These are phyloP conservation scores for carrot (Daucus carota) DNA, from an alignment of 129 eudicot species.

Conservation along the genomic window DH1_v3.0 NC_030386.2:35978001-35978500, in stretches of 20 bases:
- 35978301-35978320: not conserved
- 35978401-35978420: too few relatives aligned
- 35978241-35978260: not conserved
- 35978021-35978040: constrained; percentile 74
- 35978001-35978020: constrained; percentile 79
- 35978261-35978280: not conserved
- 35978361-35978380: not conserved
- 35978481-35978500: not conserved
- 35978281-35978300: not conserved
- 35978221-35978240: not conserved
- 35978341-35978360: not conserved
- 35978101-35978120: constrained; percentile 63
- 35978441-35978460: not conserved
- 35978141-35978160: constrained; percentile 10
- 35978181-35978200: not conserved
- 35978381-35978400: too few relatives aligned
- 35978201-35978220: not conserved
- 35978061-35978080: constrained; percentile 79
- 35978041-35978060: constrained; percentile 71
- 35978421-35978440: not conserved
- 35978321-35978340: not conserved
- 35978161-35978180: not conserved
- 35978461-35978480: not conserved
- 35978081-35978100: constrained; percentile 38
- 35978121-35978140: constrained; percentile 10